phyloP scores from a whole-genome alignment of 352 stramenopile species.

The Phytophthora vignae region DNA sequence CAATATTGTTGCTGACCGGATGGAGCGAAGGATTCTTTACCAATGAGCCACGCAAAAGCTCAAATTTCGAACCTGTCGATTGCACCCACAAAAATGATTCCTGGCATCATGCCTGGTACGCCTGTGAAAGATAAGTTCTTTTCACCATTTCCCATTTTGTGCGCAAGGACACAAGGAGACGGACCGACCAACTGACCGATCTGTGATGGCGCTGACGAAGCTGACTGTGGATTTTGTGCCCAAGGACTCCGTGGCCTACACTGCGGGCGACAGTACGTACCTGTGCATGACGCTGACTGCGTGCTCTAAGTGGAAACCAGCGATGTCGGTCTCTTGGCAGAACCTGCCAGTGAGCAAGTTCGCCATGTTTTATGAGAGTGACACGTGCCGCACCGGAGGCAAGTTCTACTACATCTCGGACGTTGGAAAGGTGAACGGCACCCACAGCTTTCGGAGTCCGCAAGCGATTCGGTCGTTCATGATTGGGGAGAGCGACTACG shows the following conservation, averaged over 20 bases:
- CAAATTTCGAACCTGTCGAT: background rate
- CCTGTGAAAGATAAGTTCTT: background rate
- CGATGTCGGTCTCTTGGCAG: constrained; percentile 3
- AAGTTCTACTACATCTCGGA: constrained; percentile 17
- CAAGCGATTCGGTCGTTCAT: constrained; percentile 20
- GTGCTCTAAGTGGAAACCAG: constrained; percentile 4
- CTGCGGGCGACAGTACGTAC: background rate
- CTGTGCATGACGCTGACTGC: background rate
- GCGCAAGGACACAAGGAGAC: background rate
- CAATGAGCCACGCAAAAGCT: background rate
- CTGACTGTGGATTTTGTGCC: background rate
- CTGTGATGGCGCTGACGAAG: background rate
- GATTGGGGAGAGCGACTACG: constrained; percentile 12
- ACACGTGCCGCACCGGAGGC: constrained; percentile 2
- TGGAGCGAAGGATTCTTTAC: too few species aligned
- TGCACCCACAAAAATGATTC: background rate
- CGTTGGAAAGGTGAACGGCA: constrained; percentile 1
- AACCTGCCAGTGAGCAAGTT: constrained; percentile 2
- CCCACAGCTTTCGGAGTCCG: constrained; percentile 4
- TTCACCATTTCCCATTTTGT: background rate
- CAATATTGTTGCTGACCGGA: too few species aligned
- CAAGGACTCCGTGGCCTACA: background rate
- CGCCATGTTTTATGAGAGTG: constrained; percentile 15
- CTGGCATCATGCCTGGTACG: background rate
- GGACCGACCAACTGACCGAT: background rate